These are phyloP conservation scores for Starmerella bombicola DNA, from an alignment of 805 yeast genomes.

Conservation along the genomic window DNA sequence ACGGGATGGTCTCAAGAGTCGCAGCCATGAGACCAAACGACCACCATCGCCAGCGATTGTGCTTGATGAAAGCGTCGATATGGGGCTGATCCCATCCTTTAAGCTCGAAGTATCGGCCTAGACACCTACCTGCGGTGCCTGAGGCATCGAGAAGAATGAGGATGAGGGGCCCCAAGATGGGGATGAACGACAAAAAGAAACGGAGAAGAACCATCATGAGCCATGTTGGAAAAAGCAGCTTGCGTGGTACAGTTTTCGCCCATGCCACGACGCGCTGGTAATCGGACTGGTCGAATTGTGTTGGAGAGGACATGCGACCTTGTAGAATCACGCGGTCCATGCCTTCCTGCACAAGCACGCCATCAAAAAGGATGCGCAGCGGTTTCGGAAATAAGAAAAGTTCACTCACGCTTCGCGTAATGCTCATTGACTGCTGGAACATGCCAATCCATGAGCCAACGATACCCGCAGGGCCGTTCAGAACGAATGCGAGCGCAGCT, in stretches of 20 bases:
- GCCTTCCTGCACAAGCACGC: conserved; percentile 36
- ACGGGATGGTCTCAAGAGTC: conserved; percentile 28
- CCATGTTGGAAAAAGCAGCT: conserved; percentile 34
- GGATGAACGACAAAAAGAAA: conserved; percentile 38
- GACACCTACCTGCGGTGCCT: conserved; percentile 40
- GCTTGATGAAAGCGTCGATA: conserved; percentile 26
- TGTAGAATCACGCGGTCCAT: conserved; percentile 35
- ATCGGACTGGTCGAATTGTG: conserved; percentile 25
- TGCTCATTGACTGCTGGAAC: conserved; percentile 34
- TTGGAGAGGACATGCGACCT: conserved; percentile 28
- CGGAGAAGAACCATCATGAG: conserved; percentile 30
- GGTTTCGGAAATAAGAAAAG: conserved; percentile 38
- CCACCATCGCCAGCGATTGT: conserved; percentile 26
- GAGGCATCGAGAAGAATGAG: conserved; percentile 43
- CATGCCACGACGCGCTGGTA: conserved; percentile 29
- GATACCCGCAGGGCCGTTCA: conserved; percentile 42
- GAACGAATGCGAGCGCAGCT: conserved; percentile 32
- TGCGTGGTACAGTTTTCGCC: conserved; percentile 31
- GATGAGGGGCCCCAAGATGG: conserved; percentile 47
- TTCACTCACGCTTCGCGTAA: conserved; percentile 36
- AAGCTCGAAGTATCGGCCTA: conserved; percentile 44
- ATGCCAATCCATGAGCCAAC: conserved; percentile 36
- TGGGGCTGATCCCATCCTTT: conserved; percentile 40
- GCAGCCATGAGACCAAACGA: conserved; percentile 31
- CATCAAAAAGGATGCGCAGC: conserved; percentile 38